These are phyloP conservation scores for Cytidiella melzeri DNA, from an alignment of 768 basidiomycete species.

Conservation along the genomic window DNA sequence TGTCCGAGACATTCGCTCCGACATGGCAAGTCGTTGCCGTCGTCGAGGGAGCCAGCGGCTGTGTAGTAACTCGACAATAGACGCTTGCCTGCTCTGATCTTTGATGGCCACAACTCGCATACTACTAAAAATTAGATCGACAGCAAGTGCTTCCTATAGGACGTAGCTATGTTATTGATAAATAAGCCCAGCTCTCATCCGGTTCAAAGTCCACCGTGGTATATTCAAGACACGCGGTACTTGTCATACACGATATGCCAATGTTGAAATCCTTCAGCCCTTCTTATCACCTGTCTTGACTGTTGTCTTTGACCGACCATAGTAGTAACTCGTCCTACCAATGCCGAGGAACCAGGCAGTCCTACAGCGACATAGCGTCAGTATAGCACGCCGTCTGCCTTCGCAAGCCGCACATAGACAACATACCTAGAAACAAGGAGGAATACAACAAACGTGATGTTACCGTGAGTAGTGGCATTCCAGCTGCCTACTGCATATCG, in stretches of 20 bases:
- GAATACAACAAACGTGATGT: slow-evolving; percentile 57
- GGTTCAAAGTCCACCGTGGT: too few relatives aligned
- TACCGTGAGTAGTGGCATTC: slow-evolving; percentile 75
- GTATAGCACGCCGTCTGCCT: too few relatives aligned
- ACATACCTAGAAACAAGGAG: slow-evolving; percentile 52
- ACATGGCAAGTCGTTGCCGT: too few relatives aligned
- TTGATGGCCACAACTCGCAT: background rate
- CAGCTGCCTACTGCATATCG: slow-evolving; percentile 45
- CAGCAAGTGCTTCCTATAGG: too few relatives aligned
- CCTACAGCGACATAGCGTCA: slow-evolving; percentile 13
- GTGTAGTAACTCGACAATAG: background rate
- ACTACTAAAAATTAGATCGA: too few relatives aligned
- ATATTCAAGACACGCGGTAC: too few relatives aligned
- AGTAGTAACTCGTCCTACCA: slow-evolving; percentile 30
- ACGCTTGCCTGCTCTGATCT: background rate
- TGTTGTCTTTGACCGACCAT: slow-evolving; percentile 12
- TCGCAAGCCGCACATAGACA: background rate
- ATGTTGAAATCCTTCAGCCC: too few relatives aligned
- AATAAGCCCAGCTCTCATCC: too few relatives aligned
- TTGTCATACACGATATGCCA: too few relatives aligned
- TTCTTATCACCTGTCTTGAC: background rate
- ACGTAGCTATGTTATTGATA: too few relatives aligned
- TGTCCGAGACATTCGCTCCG: too few relatives aligned
- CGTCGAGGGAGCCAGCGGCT: too few relatives aligned
- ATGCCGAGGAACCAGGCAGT: slow-evolving; percentile 35